A percentile compares a stretch with the other conserved stretches of the same genome.
These are phyloP conservation scores for Xylariaceae sp. DNA, from an alignment of 2,329 filamentous ascomycete genomes.

Conservation along the genomic window DNA sequence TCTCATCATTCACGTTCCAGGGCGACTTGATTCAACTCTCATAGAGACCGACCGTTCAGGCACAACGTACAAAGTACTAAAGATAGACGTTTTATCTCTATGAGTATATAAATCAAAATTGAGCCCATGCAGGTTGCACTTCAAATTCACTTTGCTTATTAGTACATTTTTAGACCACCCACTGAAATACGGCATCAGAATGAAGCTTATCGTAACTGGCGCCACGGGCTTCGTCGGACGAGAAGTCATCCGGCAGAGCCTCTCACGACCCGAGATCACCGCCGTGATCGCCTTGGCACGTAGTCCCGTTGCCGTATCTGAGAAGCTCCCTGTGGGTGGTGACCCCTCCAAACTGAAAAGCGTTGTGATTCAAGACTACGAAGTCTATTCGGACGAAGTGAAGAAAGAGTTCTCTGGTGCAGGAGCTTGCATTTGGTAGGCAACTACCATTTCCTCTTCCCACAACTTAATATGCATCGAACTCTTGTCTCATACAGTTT, in stretches of 20 bases:
- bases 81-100: too few species aligned
- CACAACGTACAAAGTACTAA: too few species aligned
- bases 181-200: too few species aligned
- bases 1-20: too few species aligned
- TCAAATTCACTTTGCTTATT: too few species aligned
- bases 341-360: slow-evolving; percentile 47
- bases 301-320: slow-evolving; percentile 40
- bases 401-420: slow-evolving; percentile 49
- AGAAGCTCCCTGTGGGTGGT: slow-evolving; percentile 26
- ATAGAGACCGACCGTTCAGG: too few species aligned
- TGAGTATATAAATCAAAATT: too few species aligned
- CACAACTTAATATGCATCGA: background rate
- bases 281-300: slow-evolving; percentile 51
- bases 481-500: background rate
- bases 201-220: slow-evolving; percentile 51
- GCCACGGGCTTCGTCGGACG: slow-evolving; percentile 57
- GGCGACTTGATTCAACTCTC: too few species aligned
- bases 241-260: slow-evolving; percentile 51
- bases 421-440: slow-evolving; percentile 44
- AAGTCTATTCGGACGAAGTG: slow-evolving; percentile 47
- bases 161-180: too few species aligned
- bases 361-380: slow-evolving; percentile 48
- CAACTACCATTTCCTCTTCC: background rate
- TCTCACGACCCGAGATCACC: slow-evolving; percentile 44
- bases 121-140: too few species aligned